A percentile compares a stretch with the other conserved stretches of the same genome.
Conservation (phyloP, 305 asterid species). For the Solanum hybrid region DNA sequence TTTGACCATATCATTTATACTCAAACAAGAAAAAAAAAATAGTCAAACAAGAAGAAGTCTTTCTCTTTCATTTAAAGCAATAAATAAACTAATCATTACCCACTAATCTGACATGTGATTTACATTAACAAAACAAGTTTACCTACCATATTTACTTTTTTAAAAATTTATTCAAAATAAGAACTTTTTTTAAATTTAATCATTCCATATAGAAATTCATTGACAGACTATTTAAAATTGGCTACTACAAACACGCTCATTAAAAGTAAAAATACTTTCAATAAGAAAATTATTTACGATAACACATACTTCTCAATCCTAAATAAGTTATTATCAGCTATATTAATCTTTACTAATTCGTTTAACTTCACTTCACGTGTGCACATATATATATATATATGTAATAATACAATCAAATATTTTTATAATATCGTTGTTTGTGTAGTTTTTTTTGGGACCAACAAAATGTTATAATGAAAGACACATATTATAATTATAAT, state of each 20-base stretch:
- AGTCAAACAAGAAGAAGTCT: conserved; percentile 1
- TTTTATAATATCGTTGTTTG: not conserved
- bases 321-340: fast-evolving
- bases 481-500: not conserved
- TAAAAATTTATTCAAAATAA: not conserved
- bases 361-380: not conserved
- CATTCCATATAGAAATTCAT: not conserved
- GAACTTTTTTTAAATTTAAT: not conserved
- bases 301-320: not conserved
- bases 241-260: not conserved
- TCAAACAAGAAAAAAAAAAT: not conserved
- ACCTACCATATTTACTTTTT: not conserved
- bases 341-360: not conserved
- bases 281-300: not conserved
- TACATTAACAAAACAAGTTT: not conserved
- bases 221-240: not conserved
- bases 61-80: not conserved
- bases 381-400: no score
- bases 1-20: not conserved
- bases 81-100: not conserved
- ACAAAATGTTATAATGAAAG: not conserved
- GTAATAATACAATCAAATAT: not conserved
- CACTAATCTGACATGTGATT: not conserved
- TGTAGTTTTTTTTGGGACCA: not conserved
- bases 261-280: not conserved